phyloP scores from a whole-genome alignment of 768 basidiomycete genomes.

The Lactarius trivialis region DNA sequence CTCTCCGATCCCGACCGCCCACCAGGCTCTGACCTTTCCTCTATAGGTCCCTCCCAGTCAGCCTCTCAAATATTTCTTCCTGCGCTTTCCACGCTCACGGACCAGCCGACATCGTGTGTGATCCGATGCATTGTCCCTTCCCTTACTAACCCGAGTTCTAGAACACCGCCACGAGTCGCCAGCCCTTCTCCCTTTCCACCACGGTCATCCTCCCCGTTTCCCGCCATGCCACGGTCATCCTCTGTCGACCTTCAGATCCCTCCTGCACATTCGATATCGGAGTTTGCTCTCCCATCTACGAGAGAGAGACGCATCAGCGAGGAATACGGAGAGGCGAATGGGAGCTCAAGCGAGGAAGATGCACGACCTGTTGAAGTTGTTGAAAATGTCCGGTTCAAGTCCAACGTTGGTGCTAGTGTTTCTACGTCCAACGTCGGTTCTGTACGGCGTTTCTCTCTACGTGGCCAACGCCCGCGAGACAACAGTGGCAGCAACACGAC shows the following conservation, averaged over 20 bases:
- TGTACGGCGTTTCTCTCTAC: conserved; percentile 7
- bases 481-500: conserved; percentile 13
- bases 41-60: conserved; percentile 69
- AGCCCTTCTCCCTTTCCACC: conserved; percentile 19
- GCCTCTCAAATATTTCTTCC: conserved; percentile 50
- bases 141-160: conserved; percentile 1
- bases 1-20: conserved; percentile 14
- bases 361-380: conserved; percentile 17
- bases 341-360: conserved; percentile 15
- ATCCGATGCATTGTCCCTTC: background rate
- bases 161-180: conserved; percentile 3
- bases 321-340: conserved; percentile 22
- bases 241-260: conserved; percentile 36
- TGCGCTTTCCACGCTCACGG: conserved; percentile 2
- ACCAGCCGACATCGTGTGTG: conserved; percentile 15
- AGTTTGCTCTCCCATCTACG: conserved; percentile 32
- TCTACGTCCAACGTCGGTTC: background rate
- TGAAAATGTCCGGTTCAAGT: conserved; percentile 20
- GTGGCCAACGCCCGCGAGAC: background rate
- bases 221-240: conserved; percentile 14
- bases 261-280: conserved; percentile 47
- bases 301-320: conserved; percentile 25
- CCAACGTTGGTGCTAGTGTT: background rate
- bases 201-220: conserved; percentile 20
- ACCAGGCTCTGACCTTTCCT: conserved; percentile 49